Evolutionary conservation across 1,139 yeast species (phyloP), one percentile per base, ranked within the genome.

Genomic region (Geotrichum citri-aurantii): DNA sequence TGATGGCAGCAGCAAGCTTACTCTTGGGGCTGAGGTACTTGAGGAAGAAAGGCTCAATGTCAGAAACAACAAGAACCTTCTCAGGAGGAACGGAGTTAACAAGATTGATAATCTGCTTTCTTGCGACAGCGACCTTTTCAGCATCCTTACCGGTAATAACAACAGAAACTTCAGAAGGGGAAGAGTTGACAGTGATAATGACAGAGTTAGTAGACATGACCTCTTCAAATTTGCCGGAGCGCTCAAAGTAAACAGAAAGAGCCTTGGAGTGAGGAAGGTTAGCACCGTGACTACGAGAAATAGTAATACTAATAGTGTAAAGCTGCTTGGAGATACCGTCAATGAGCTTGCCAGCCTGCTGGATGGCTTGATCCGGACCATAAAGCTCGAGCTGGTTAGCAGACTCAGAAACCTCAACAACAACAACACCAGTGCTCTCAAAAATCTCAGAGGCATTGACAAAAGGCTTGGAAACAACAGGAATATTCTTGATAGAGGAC

Each of bases 231-330:
- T 75, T 69, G 54, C 79, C 77, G 62, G 82, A 77, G 61, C 81
- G 76, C 57, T 74, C 72, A 68, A 92, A 86, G 71, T 79, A 88
- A 19, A 85, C 77, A 52, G 92, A 86, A 60, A 92, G 78, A 46
- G 85, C 81, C 66, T 82, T 82, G 40, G 95, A 96, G 68, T 92
- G 97, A 33, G 76, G 71, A 61, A 84, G 73, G 68, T 88, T 85
- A 67, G 88, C 89, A 68, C 89, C 88, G 72, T 92, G 97, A 47
- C 97, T 96, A 71, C 82, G 85, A 26, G 95, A 84, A 75, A 92
- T 85, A 66, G 89, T 95, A 69, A 92, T 79, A 26, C 83, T 76
- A 66, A 87, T 91, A 52, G 87, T 84, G 73, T 80, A 69, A 78
- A 81, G 77, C 55, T 78, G 69, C 69, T 80, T 73, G 65, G 85